Evolutionary conservation across 2,329 filamentous ascomycete genomes (phyloP).

Genomic region (Piedraia hortae): DNA sequence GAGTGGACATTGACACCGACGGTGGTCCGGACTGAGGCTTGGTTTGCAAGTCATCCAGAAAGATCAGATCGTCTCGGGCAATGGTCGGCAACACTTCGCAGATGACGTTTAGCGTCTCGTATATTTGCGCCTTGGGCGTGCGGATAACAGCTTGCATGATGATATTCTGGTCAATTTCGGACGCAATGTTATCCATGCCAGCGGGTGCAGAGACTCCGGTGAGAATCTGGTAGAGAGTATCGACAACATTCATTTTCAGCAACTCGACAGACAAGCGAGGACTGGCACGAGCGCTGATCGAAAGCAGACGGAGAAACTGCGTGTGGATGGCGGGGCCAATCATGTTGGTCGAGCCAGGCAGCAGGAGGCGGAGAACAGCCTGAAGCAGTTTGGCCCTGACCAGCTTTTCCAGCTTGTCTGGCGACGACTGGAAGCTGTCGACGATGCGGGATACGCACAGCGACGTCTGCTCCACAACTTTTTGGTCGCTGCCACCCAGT

Average conservation of each 20-base stretch:
- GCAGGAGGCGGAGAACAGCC: conserved; percentile 58
- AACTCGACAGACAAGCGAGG: conserved; percentile 67
- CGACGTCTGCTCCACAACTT: conserved; percentile 88
- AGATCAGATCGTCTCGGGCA: conserved; percentile 25
- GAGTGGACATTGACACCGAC: conserved; percentile 16
- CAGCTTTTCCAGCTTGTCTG: conserved; percentile 70
- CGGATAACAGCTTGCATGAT: conserved; percentile 98
- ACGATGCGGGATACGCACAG: conserved; percentile 87
- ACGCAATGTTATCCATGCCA: conserved; percentile 47
- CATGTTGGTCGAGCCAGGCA: conserved; percentile 84
- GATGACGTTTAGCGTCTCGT: conserved; percentile 89
- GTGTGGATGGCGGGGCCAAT: conserved; percentile 89
- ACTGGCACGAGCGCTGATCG: conserved; percentile 72
- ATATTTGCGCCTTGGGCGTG: conserved; percentile 79
- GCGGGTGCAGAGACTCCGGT: conserved; percentile 80
- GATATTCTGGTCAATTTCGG: conserved; percentile 80
- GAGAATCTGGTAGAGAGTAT: conserved; percentile 89
- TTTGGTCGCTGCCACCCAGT: conserved; percentile 72
- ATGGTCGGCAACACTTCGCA: conserved; percentile 72
- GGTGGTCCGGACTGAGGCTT: conserved; percentile 22
- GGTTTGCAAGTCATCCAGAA: conserved; percentile 22
- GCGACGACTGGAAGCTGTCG: conserved; percentile 80
- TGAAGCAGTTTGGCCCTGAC: conserved; percentile 68
- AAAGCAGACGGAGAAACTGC: conserved; percentile 74
- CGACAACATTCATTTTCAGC: conserved; percentile 87